Evolutionary conservation across 1,139 yeast genomes (phyloP).

Genomic region (Maudiozyma humilis): DNA sequence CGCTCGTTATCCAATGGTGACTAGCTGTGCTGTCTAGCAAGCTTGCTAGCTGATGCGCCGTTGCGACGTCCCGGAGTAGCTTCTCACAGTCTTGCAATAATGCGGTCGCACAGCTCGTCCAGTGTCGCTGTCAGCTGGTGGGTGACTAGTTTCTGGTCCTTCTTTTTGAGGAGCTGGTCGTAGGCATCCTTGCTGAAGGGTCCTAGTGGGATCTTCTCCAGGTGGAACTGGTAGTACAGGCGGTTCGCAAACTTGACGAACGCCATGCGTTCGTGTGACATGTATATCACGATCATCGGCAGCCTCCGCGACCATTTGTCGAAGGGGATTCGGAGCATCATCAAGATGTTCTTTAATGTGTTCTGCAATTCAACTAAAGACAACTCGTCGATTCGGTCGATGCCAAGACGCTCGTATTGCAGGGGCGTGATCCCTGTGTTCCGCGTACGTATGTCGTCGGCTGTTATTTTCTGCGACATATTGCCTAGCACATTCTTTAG

Average conservation of each 20-base stretch:
- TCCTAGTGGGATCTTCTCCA: constrained; percentile 17
- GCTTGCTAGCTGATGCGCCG: neutral
- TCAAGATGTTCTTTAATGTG: constrained; percentile 26
- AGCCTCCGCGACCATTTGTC: constrained; percentile 23
- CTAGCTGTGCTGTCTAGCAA: neutral
- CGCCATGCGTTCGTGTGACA: constrained; percentile 25
- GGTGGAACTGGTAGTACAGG: constrained; percentile 23
- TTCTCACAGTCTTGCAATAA: constrained; percentile 7
- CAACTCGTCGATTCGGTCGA: constrained; percentile 25
- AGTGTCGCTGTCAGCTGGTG: constrained; percentile 20
- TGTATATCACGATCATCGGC: constrained; percentile 24
- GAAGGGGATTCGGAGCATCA: constrained; percentile 30
- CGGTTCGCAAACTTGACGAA: constrained; percentile 26
- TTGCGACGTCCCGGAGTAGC: constrained; percentile 4
- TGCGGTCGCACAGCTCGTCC: constrained; percentile 14
- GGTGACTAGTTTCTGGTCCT: constrained; percentile 11
- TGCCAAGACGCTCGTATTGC: constrained; percentile 19
- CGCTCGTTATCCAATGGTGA: neutral
- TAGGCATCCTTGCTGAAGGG: constrained; percentile 16
- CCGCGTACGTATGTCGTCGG: constrained; percentile 11
- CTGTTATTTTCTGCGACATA: constrained; percentile 4
- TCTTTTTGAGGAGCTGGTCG: constrained; percentile 10
- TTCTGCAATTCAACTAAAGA: constrained; percentile 27
- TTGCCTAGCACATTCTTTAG: neutral
- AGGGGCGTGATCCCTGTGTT: constrained; percentile 13